A percentile compares a stretch with the other conserved stretches of the same genome.
Evolutionary conservation across 441 rosid species (phyloP).

Genomic region (Syzygium malaccense): DNA sequence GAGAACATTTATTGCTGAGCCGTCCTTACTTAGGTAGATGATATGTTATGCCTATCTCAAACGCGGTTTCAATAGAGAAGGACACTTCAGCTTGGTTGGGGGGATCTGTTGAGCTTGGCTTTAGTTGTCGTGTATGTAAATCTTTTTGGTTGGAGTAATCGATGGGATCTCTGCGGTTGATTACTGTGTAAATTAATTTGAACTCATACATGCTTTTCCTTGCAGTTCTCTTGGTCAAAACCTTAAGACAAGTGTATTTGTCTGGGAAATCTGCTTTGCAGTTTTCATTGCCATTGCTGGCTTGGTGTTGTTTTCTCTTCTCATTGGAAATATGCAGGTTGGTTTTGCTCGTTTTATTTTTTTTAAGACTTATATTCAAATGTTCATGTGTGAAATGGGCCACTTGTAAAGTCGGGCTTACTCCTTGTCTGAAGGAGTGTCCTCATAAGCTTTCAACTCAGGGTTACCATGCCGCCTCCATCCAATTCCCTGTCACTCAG

Average conservation of each 20-base stretch:
- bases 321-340: conserved; percentile 2
- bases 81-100: not conserved
- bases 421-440: not conserved
- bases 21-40: not conserved
- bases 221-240: conserved; percentile 3
- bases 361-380: not conserved
- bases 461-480: not conserved
- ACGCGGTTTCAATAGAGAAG: not conserved
- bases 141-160: not conserved
- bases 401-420: not conserved
- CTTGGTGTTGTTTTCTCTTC: conserved; percentile 3
- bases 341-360: not conserved
- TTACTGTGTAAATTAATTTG: not conserved
- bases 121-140: not conserved
- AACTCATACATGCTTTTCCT: not conserved
- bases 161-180: not conserved
- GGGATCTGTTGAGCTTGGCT: not conserved
- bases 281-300: not conserved
- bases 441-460: not conserved
- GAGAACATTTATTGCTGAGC: not conserved
- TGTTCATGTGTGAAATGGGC: not conserved
- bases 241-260: not conserved
- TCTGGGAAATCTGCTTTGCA: conserved; percentile 2
- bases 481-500: not conserved
- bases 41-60: not conserved